These are phyloP conservation scores for Fraxinus velutina DNA, from an alignment of 305 asterid species.

Conservation along the genomic window DNA sequence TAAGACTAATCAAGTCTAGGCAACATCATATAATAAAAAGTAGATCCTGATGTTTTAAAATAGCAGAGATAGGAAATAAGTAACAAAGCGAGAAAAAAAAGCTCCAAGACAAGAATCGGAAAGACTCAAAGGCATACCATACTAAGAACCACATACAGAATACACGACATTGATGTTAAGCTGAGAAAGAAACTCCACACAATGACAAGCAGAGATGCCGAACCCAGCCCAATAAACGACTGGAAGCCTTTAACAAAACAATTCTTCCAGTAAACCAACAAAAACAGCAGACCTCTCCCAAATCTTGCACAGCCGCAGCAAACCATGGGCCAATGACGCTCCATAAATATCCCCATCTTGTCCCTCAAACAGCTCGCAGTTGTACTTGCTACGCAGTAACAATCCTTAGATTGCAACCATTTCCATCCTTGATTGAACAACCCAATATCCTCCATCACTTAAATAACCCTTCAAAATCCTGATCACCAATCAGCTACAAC, in stretches of 20 bases:
- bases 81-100: neutral
- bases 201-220: slow-evolving; percentile 80
- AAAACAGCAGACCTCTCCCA: slow-evolving; percentile 48
- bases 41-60: slow-evolving; percentile 20
- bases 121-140: slow-evolving; percentile 60
- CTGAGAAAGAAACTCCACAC: slow-evolving; percentile 98
- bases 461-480: slow-evolving; percentile 25
- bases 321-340: slow-evolving; percentile 90
- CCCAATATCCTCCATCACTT: slow-evolving; percentile 94
- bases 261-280: slow-evolving; percentile 73
- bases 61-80: neutral
- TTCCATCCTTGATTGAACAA: slow-evolving; percentile 82
- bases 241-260: slow-evolving; percentile 57
- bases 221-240: slow-evolving; percentile 78
- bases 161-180: slow-evolving; percentile 88
- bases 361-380: slow-evolving; percentile 59
- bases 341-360: slow-evolving; percentile 64
- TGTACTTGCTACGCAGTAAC: slow-evolving; percentile 59
- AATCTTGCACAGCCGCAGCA: slow-evolving; percentile 70
- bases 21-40: neutral
- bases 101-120: neutral
- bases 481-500: slow-evolving; percentile 23
- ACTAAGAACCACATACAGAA: slow-evolving; percentile 85
- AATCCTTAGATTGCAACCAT: slow-evolving; percentile 82
- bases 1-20: slow-evolving; percentile 10